Percentiles rank a stretch among this genome's conserved stretches.
Conservation (phyloP, 345 rosid genomes). For the Gossypium turneri region DNA sequence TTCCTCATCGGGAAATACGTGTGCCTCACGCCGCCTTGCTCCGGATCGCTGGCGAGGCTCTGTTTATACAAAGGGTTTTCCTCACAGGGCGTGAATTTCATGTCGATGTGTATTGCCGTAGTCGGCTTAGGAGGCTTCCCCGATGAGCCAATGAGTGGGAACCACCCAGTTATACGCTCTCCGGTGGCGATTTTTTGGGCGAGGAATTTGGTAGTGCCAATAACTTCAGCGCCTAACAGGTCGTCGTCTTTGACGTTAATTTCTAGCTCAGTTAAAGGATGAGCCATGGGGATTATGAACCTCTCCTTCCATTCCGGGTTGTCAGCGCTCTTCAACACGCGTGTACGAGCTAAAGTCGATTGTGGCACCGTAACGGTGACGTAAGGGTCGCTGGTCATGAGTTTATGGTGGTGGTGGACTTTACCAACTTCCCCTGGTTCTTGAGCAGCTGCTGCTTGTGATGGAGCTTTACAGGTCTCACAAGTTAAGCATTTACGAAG, state of each 20-base stretch:
- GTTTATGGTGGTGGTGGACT: conserved; percentile 31
- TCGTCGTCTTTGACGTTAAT: conserved; percentile 84
- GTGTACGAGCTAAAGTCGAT: conserved; percentile 76
- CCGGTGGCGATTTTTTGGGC: conserved; percentile 43
- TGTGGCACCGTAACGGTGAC: conserved; percentile 86
- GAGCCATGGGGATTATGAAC: conserved; percentile 65
- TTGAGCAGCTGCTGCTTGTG: background rate
- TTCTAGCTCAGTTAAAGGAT: conserved; percentile 57
- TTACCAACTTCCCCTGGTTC: conserved; percentile 8
- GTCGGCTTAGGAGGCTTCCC: conserved; percentile 55
- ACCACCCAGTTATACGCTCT: conserved; percentile 45
- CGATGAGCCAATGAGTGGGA: conserved; percentile 35
- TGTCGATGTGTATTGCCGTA: conserved; percentile 42
- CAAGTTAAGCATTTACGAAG: conserved; percentile 55
- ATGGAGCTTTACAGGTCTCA: conserved; percentile 21
- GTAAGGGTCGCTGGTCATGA: conserved; percentile 81
- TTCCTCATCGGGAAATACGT: conserved; percentile 83
- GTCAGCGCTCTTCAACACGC: conserved; percentile 60
- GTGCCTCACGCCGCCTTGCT: conserved; percentile 47
- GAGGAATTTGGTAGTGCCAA: conserved; percentile 55
- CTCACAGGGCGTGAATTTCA: conserved; percentile 70
- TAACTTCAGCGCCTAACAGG: conserved; percentile 66
- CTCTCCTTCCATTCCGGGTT: conserved; percentile 71
- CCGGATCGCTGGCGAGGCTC: conserved; percentile 69
- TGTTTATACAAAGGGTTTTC: conserved; percentile 39